phyloP scores from a whole-genome alignment of 2,329 filamentous ascomycete species.

The Apiospora saccharicola region DNA sequence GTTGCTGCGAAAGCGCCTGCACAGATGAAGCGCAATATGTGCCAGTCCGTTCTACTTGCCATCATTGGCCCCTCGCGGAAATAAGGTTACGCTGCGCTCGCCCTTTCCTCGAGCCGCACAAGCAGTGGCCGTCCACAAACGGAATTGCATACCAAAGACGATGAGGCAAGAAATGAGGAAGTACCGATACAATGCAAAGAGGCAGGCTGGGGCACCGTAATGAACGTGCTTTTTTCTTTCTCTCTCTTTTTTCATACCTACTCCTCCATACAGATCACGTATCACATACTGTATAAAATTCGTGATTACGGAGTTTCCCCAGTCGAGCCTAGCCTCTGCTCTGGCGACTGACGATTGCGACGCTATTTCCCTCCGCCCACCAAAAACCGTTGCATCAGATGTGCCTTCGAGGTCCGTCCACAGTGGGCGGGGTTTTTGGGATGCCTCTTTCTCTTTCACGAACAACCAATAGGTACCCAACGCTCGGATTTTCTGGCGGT shows the following conservation, averaged over 20 bases:
- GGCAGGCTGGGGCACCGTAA: not conserved
- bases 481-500: not conserved
- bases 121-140: not conserved
- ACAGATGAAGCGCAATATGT: not conserved
- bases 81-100: not conserved
- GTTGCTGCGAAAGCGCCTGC: not conserved
- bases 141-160: not conserved
- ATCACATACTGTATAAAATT: not conserved
- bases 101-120: not conserved
- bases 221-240: not conserved
- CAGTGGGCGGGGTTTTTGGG: not conserved
- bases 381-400: conserved; percentile 13
- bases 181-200: not conserved
- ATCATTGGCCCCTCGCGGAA: not conserved
- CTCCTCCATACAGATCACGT: not conserved
- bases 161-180: too few species aligned
- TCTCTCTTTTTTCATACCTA: not conserved
- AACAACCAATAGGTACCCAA: not conserved
- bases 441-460: not conserved
- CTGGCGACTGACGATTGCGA: not conserved
- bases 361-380: conserved; percentile 9
- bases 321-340: conserved; percentile 12
- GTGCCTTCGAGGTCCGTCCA: conserved; percentile 17
- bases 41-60: not conserved
- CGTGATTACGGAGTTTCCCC: conserved; percentile 2